Conservation (phyloP, 139 green algal species). For the Micromonas commoda region DNA sequence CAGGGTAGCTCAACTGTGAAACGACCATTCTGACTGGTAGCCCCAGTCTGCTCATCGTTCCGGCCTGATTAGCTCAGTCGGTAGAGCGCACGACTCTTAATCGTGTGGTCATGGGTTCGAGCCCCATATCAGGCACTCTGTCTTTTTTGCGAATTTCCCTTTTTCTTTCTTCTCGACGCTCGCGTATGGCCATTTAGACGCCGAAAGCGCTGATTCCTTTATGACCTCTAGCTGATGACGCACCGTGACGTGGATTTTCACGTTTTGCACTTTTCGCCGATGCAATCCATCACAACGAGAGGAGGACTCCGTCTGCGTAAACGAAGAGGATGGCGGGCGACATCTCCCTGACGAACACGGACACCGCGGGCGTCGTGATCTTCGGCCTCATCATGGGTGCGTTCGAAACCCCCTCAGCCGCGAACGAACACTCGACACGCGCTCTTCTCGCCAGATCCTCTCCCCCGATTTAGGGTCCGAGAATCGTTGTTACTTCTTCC, state of each 20-base stretch:
- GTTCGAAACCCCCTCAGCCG: too few relatives aligned
- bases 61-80: neutral
- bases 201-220: too few relatives aligned
- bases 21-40: neutral
- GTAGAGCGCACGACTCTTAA: neutral
- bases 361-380: neutral
- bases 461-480: too few relatives aligned
- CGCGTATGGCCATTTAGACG: too few relatives aligned
- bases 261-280: too few relatives aligned
- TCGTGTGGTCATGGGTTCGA: neutral
- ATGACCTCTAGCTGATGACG: too few relatives aligned
- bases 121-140: neutral
- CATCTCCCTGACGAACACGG: neutral
- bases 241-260: too few relatives aligned
- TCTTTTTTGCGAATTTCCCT: neutral
- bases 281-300: too few relatives aligned
- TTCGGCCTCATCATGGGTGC: neutral
- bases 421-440: too few relatives aligned
- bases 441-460: too few relatives aligned
- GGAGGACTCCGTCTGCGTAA: too few relatives aligned
- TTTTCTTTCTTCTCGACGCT: neutral
- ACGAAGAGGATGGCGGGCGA: neutral
- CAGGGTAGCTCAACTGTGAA: neutral
- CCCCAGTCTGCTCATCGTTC: neutral
- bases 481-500: too few relatives aligned